Evolutionary conservation across 176 grass and related monocot genomes (phyloP).

Genomic region (Oryza officinalis): DNA sequence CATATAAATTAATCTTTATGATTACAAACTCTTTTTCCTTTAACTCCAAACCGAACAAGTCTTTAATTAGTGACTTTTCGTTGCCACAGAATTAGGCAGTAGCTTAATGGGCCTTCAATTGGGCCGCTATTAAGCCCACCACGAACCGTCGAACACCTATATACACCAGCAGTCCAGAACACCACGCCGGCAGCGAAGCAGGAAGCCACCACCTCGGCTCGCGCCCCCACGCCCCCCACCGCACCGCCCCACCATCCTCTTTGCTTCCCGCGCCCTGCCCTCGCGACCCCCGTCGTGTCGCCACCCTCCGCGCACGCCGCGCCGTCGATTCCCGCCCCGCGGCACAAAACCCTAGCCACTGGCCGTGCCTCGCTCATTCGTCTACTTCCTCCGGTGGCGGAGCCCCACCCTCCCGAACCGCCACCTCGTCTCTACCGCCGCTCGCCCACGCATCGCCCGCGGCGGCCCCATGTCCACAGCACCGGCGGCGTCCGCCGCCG

Average conservation of each 20-base stretch:
- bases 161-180: no score
- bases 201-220: conserved; percentile 6
- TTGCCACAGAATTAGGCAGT: no score
- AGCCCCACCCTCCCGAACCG: not conserved
- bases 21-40: no score
- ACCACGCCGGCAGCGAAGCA: not conserved
- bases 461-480: conserved; percentile 30
- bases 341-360: not conserved
- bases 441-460: not conserved
- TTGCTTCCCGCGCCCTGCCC: not conserved
- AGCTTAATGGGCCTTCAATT: no score
- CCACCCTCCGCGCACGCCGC: no score
- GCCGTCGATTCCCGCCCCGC: conserved; percentile 25
- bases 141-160: no score
- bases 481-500: conserved; percentile 31
- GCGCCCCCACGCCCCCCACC: conserved; percentile 19
- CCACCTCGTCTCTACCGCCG: not conserved
- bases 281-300: not conserved
- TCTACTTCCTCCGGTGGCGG: conserved; percentile 19
- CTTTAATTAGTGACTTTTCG: no score
- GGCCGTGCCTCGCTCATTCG: conserved; percentile 13
- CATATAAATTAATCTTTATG: no score
- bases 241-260: conserved; percentile 28
- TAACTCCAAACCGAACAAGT: no score
- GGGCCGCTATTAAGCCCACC: no score